Percentiles rank a stretch among this genome's conserved stretches.
phyloP scores from a whole-genome alignment of 192 early-diverging fungal species.

The Jimgerdemannia lactiflua region DNA sequence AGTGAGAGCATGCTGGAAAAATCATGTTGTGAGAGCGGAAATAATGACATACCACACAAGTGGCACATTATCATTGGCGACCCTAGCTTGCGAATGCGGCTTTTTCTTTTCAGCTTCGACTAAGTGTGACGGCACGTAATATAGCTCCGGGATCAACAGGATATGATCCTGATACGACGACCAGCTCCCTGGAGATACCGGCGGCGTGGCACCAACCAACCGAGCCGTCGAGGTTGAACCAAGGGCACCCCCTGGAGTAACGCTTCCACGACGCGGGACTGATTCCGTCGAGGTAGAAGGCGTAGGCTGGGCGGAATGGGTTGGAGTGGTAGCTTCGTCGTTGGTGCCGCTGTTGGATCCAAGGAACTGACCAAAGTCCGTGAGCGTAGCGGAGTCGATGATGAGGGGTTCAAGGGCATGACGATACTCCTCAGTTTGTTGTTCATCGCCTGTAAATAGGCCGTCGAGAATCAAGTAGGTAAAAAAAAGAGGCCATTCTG shows the following conservation, averaged over 20 bases:
- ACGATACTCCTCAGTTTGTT: conserved; percentile 69
- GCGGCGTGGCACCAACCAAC: background rate
- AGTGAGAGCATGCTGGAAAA: background rate
- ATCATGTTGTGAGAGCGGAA: no score
- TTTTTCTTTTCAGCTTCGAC: conserved; percentile 70
- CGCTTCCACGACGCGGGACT: conserved; percentile 10
- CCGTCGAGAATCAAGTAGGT: conserved; percentile 86
- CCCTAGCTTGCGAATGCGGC: conserved; percentile 65
- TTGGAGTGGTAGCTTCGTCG: conserved; percentile 22
- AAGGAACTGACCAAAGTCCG: conserved; percentile 42
- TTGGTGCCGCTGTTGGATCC: conserved; percentile 14
- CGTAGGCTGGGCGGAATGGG: conserved; percentile 22
- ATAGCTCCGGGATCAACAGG: conserved; percentile 68
- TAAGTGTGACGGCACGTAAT: conserved; percentile 72
- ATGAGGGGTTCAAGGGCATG: conserved; percentile 63
- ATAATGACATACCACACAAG: conserved; percentile 60
- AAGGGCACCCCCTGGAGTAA: background rate
- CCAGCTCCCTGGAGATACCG: background rate
- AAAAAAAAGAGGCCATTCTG: conserved; percentile 89
- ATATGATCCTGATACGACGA: conserved; percentile 34
- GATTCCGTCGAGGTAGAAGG: conserved; percentile 26
- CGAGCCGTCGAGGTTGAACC: no score
- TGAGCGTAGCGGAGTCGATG: conserved; percentile 63
- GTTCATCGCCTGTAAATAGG: conserved; percentile 63
- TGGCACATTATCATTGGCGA: conserved; percentile 84